Evolutionary conservation across 2,329 filamentous ascomycete species (phyloP).

Genomic region (Nemania sp.): DNA sequence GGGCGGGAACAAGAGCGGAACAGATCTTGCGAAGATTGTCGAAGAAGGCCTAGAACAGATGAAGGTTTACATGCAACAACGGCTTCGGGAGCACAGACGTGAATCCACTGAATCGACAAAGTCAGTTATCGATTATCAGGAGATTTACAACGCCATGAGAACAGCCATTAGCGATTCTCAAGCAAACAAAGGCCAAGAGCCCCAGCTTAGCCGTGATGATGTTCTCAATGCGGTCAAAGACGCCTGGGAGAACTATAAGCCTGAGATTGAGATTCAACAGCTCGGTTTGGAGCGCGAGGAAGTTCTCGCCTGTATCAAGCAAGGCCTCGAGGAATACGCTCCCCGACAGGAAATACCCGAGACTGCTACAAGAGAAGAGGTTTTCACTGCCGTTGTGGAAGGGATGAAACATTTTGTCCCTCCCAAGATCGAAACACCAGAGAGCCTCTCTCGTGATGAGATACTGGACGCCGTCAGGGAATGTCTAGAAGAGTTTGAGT

Average conservation of each 20-base stretch:
- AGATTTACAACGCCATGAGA: conserved; percentile 87
- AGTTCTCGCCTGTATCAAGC: conserved; percentile 84
- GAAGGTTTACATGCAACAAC: conserved; percentile 83
- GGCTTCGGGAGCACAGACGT: conserved; percentile 80
- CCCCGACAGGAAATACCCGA: conserved; percentile 64
- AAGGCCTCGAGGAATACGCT: conserved; percentile 84
- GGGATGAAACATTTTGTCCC: conserved; percentile 84
- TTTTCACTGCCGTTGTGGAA: conserved; percentile 86
- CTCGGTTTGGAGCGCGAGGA: conserved; percentile 92
- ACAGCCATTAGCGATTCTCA: conserved; percentile 76
- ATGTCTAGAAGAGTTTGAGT: conserved; percentile 87
- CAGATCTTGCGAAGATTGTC: conserved; percentile 81
- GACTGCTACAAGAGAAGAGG: conserved; percentile 82
- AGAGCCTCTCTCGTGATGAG: conserved; percentile 81
- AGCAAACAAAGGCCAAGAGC: conserved; percentile 59
- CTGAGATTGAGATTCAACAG: conserved; percentile 90
- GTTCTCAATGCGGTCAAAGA: conserved; percentile 89
- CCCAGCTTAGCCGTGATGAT: conserved; percentile 78
- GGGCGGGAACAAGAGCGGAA: conserved; percentile 64
- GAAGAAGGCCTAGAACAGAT: conserved; percentile 84
- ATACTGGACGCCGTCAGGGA: conserved; percentile 86
- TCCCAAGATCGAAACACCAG: conserved; percentile 75
- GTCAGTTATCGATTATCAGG: conserved; percentile 78
- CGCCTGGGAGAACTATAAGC: conserved; percentile 94
- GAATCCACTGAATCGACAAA: conserved; percentile 73